Evolutionary conservation across 2,329 filamentous ascomycete species (phyloP), one percentile per base, ranked within the genome.

Genomic region (Microcyclospora tardicrescens): DNA sequence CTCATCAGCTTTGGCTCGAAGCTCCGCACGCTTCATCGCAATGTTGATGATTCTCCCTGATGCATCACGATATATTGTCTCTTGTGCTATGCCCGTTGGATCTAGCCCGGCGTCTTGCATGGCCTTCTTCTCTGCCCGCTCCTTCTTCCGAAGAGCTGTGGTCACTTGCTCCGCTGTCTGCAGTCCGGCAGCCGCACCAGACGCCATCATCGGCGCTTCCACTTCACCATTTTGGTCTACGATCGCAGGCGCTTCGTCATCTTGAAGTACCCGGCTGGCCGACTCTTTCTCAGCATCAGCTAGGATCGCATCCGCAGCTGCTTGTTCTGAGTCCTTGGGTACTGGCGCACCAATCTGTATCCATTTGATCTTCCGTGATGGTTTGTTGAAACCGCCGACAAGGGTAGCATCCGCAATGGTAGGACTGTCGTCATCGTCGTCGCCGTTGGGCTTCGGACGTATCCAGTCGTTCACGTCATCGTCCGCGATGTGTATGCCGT

Each of bases 21-120:
- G 81, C 60, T 95, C 86, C 14, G 85, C 87, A 16, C 87, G 75
- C 61, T 84, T 85, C 81, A 94, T 84, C 13, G 80, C 79, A 16
- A 96, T 75, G 55, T 98, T 93, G 46, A 98, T 87, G 39, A 93
- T 79, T n/a, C 87, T 75, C 10, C 91, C 91, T 2, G 83, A 91
- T 10, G 93, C 91, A 62, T 98, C 91, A 51, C 91, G 82, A 59
- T 96, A 95, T 16, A 95, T 86, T 0, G 89, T 93, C 62, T 95
- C 85, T 52, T 80, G 73, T 27, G 74, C 73, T 41, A 62, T 58
- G 0, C 58, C 63, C 34, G 59, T 60, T 33, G 60, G 54, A 38
- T 64, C 59, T 32, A 63, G 56, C 2, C 66, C 66, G 12, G 63
- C 63, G 28, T 66, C 65, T 31, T 61, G 53, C 48, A 67, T 66